Evolutionary conservation across 768 basidiomycete genomes (phyloP), one percentile per base, ranked within the genome.

Genomic region (Serpula lacrymans): DNA sequence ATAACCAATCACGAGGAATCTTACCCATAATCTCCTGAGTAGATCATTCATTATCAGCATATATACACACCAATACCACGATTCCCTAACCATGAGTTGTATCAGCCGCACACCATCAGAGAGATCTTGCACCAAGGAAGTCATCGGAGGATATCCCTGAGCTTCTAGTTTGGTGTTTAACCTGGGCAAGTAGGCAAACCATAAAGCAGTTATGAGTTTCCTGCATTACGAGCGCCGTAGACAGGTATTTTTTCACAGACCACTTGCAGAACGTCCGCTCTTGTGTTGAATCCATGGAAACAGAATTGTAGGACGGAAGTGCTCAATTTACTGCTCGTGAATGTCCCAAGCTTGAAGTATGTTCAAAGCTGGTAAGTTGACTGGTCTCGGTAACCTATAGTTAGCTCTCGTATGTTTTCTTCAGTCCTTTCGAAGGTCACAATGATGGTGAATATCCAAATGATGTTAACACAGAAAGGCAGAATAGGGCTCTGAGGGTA

Each of bases 91-190:
- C 86, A 90, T 91, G 24, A 99, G 75, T 59, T 97, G 94, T 47
- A 98, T 96, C 29, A 99, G 75, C 46, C 88, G 82, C 14, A 96
- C 93, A 24, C 96, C 96, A 67, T 97, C 94, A 5, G 86, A 90
- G 38, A 98, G 79, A 70, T 98, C 96, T 40, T 77, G 74, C 20
- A 91, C 85, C 5, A 99, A 76, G 36, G 93, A 91, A 8, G 72
- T 73, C 89, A 99, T 94, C 10, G 90, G 78, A 5, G 87, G 85
- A 54, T 93, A 79, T 44, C 84, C 85, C 48, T 86, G 75, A 3
- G 78, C 70, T 57, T 97, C 93, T 22, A 99, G 77, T 59, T 95
- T 94, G 7, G 93, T 90, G 55, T 98, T 99, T 44, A 98, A 72
- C 96, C 95, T 97, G 50, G 27, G 48, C 43, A 31, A 37, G 17